Evolutionary conservation across 1,139 yeast species (phyloP), one percentile per base, ranked within the genome.

Genomic region (Pichia sp.): DNA sequence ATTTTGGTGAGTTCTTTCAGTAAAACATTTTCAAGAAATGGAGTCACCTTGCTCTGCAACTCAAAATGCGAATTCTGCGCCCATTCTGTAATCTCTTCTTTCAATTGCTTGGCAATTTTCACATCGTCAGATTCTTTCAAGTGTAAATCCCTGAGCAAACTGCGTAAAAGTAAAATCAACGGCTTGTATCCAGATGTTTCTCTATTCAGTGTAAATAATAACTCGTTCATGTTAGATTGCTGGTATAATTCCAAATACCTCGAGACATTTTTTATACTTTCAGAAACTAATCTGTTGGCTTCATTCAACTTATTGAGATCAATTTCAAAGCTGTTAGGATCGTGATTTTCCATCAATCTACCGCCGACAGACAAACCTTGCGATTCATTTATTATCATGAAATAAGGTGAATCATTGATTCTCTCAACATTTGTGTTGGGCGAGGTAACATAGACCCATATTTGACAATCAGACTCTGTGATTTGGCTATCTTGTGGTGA

Each of bases 51-150:
- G 1, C 68, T 60, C 53, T 70, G 73, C 40, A 70, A 55, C 52
- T 68, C 71, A 49, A 63, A 61, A 60, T 70, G 73, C 1, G 71
- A 64, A 6, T 50, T 45, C 55, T 67, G 71, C 1, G 70, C 58
- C 72, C 72, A 68, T 12, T 58, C 58, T 14, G 56, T 59, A 6
- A 70, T 63, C 49, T 67, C 62, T 3, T 51, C 49, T 43, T 55
- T 58, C n/a, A 68, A 49, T 9, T 49, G 29, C n/a, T 48, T 53
- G 1, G 54, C 50, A 30, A 34, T n/a, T 29, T 50, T 46, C 14
- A 52, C 33, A 24, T 56, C 58, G 4, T 38, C 41, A 3, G 51
- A 36, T 17, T 48, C 48, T 46, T 56, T 48, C 24, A 49, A 9
- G 53, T 51, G 17, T 49, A 68, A 52, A 36, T 65, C 68, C 33